phyloP scores from a whole-genome alignment of 2,329 filamentous ascomycete genomes.

The Salinomyces thailandicus region DNA sequence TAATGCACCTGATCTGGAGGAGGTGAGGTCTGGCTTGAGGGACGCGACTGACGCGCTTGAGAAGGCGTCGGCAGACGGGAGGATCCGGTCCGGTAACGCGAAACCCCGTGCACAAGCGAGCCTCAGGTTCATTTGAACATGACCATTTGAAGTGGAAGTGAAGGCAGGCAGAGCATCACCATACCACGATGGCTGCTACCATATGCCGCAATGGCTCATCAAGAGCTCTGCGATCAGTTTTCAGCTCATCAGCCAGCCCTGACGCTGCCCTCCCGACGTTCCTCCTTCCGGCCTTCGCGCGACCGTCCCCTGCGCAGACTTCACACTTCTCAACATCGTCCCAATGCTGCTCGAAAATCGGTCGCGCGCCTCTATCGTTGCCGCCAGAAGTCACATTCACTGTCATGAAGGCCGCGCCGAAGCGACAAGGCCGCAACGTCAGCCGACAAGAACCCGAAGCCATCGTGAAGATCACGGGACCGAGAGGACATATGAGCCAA shows the following conservation, averaged over 20 bases:
- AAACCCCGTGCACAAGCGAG: slow-evolving; percentile 3
- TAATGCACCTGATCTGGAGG: not conserved
- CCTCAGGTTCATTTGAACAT: not conserved
- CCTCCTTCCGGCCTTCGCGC: slow-evolving; percentile 60
- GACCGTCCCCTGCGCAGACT: slow-evolving; percentile 25
- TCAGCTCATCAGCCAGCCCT: slow-evolving; percentile 5
- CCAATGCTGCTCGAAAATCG: slow-evolving; percentile 67
- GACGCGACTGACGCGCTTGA: not conserved
- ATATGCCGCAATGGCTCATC: slow-evolving; percentile 17
- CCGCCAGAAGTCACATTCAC: slow-evolving; percentile 72
- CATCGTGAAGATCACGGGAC: slow-evolving; percentile 67
- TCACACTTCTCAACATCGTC: slow-evolving; percentile 63
- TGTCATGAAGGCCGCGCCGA: slow-evolving; percentile 51
- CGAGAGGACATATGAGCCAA: slow-evolving; percentile 67
- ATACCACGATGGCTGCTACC: slow-evolving; percentile 14
- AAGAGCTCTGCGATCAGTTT: slow-evolving; percentile 12
- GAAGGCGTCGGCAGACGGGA: not conserved
- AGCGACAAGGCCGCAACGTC: slow-evolving; percentile 44
- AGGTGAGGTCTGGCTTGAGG: not conserved
- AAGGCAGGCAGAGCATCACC: not conserved
- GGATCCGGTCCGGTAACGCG: slow-evolving; percentile 1
- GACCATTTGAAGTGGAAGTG: not conserved
- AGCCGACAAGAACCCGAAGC: slow-evolving; percentile 53
- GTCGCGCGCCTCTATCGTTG: slow-evolving; percentile 66
- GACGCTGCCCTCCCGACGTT: slow-evolving; percentile 49